Evolutionary conservation across 257 asterid species (phyloP), one percentile per base, ranked within the genome.

Genomic region (Capsicum chinense): DNA sequence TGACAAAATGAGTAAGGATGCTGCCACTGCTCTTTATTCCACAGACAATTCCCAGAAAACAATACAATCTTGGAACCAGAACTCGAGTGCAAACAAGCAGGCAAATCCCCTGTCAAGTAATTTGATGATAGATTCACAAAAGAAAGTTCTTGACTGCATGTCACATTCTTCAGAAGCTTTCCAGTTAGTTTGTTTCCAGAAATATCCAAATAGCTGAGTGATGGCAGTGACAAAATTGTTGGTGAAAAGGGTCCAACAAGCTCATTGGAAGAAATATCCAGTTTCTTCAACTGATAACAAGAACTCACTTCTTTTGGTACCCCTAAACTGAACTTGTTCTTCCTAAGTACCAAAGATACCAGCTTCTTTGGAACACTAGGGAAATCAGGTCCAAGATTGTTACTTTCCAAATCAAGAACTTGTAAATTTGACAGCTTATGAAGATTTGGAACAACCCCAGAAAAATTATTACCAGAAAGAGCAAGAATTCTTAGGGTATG

Each of bases 101-200:
- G 99, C 90, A 95, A 86, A 33, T 91, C 93, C 56, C 99, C 99
- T 0, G 95, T 91, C 39, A 95, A 73, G 81, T 91, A 89, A 79
- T 95, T 95, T 1, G 86, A 88, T 2, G 98, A 93, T 7, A 95
- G 68, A 85, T 92, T 90, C 86, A 88, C 97, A 78, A 89, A 92
- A 2, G 10, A 56, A 5, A 94, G 92, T 17, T 63, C 87, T 17
- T 66, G 86, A 86, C 78, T 88, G 83, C 99, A 95, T n/a, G 97
- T 81, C 85, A 88, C 84, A 91, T 92, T 92, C 78, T 86, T 80
- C 15, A 79, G 63, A 52, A 95, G 92, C 90, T 86, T 95, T 14
- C 97, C 99, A 5, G 91, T 91, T 80, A 95, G 85, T 74, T 88
- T 94, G 63, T 95, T 94, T 17, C 94, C 95, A 63, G 97, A 86